phyloP scores from a whole-genome alignment of 306 rosid genomes.

The Dryas alaskensis region DNA sequence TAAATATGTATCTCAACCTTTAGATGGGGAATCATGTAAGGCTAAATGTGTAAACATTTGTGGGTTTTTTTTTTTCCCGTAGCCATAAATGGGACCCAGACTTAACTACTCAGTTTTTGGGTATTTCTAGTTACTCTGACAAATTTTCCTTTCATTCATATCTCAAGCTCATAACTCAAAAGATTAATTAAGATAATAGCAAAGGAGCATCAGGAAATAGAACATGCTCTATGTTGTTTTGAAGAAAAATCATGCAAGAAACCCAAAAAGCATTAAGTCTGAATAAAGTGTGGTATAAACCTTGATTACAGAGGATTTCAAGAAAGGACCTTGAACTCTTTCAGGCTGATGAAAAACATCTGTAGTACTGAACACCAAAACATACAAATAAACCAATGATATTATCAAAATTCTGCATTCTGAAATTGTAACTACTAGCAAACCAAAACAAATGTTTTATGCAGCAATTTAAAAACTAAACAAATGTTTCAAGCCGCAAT shows the following conservation, averaged over 20 bases:
- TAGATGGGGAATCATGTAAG: too few relatives aligned
- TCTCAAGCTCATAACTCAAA: conserved; percentile 9
- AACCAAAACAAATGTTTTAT: conserved; percentile 7
- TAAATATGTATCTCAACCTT: too few relatives aligned
- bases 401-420: conserved; percentile 16
- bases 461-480: neutral
- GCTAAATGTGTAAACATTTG: too few relatives aligned
- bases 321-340: conserved; percentile 78
- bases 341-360: conserved; percentile 69
- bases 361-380: conserved; percentile 44
- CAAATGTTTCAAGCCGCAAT: conserved; percentile 15
- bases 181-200: neutral
- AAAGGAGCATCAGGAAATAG: neutral
- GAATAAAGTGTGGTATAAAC: conserved; percentile 32
- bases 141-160: neutral
- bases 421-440: neutral
- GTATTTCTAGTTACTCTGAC: neutral
- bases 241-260: neutral
- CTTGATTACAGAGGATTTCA: conserved; percentile 65
- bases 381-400: conserved; percentile 5
- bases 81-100: too few relatives aligned
- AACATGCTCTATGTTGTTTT: neutral
- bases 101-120: neutral
- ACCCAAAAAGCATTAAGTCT: neutral
- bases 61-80: too few relatives aligned